Conservation (phyloP, 352 stramenopile species). For the Pythium brachiatum region DNA sequence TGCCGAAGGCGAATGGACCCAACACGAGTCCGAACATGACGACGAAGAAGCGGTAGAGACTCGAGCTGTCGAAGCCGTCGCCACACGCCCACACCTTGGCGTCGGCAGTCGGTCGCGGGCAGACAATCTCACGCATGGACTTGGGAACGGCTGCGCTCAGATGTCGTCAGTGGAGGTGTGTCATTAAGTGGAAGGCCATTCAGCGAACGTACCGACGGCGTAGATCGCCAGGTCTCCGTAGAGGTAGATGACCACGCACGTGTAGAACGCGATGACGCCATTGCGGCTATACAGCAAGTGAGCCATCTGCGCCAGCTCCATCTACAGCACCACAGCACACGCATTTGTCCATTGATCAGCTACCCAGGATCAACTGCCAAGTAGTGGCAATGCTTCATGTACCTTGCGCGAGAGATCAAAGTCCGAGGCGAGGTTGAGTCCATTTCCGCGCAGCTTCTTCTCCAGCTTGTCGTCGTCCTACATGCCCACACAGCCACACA, state of each 20-base stretch:
- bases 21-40: constrained; percentile 69
- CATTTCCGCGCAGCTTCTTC: constrained; percentile 42
- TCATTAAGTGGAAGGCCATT: background rate
- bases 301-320: constrained; percentile 84
- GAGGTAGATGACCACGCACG: constrained; percentile 77
- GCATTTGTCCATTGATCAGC: too few species aligned
- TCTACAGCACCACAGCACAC: too few species aligned
- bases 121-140: constrained; percentile 82
- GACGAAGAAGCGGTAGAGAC: constrained; percentile 84
- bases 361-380: too few species aligned
- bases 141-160: constrained; percentile 72
- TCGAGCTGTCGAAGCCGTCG: constrained; percentile 63
- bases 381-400: background rate
- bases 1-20: constrained; percentile 72
- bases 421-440: constrained; percentile 34
- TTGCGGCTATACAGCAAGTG: constrained; percentile 66
- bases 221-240: constrained; percentile 89
- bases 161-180: background rate
- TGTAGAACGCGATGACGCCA: constrained; percentile 77
- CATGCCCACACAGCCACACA: background rate
- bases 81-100: constrained; percentile 68
- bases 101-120: constrained; percentile 49
- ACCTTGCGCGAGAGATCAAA: constrained; percentile 83
- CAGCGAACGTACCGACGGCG: constrained; percentile 64
- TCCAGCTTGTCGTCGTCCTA: constrained; percentile 59